Evolutionary conservation across 2,329 filamentous ascomycete species (phyloP).

Genomic region (Paracamarosporium sp.): DNA sequence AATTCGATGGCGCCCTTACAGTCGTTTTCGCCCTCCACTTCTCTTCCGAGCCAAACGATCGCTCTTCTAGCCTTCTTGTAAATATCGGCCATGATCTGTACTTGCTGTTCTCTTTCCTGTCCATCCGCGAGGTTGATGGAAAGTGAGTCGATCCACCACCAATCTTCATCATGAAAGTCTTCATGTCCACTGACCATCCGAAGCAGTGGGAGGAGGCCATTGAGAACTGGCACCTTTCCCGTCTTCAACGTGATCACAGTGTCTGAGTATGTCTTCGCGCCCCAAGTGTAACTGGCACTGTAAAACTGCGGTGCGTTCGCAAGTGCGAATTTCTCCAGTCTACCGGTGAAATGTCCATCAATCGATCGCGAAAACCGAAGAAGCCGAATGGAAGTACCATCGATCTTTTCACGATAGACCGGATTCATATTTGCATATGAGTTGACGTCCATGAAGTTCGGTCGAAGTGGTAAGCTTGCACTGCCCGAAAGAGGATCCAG

Average conservation of each 20-base stretch:
- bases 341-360: slow-evolving; percentile 22
- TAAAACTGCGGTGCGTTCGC: slow-evolving; percentile 33
- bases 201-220: slow-evolving; percentile 29
- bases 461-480: neutral
- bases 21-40: slow-evolving; percentile 23
- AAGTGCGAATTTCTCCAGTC: slow-evolving; percentile 29
- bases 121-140: slow-evolving; percentile 37
- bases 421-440: neutral
- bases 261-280: slow-evolving; percentile 17
- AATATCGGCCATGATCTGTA: slow-evolving; percentile 41
- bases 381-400: slow-evolving; percentile 29
- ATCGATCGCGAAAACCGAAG: slow-evolving; percentile 23
- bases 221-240: slow-evolving; percentile 25
- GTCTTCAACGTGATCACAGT: slow-evolving; percentile 18
- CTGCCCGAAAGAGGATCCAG: slow-evolving; percentile 3
- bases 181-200: slow-evolving; percentile 26
- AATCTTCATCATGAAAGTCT: slow-evolving; percentile 28
- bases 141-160: slow-evolving; percentile 43
- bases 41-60: slow-evolving; percentile 36
- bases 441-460: slow-evolving; percentile 2
- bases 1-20: slow-evolving; percentile 35
- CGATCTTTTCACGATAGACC: slow-evolving; percentile 4
- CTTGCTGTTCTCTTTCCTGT: slow-evolving; percentile 33
- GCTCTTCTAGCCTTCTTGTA: slow-evolving; percentile 29
- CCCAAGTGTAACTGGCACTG: slow-evolving; percentile 39